phyloP scores from a whole-genome alignment of 2,329 filamentous ascomycete species.

The Epichloe typhina region DNA sequence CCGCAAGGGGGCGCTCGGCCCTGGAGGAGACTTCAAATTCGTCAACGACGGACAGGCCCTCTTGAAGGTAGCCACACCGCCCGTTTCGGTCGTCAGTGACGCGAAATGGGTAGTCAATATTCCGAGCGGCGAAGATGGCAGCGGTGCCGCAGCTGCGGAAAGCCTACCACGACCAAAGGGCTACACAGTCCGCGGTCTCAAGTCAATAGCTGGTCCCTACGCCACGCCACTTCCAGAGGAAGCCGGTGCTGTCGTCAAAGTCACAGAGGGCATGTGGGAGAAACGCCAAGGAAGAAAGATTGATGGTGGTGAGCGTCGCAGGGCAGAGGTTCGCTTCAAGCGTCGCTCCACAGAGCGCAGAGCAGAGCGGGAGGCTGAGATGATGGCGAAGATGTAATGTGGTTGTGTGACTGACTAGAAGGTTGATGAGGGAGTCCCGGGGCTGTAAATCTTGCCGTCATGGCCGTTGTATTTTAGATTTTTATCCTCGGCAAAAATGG shows the following conservation, averaged over 20 bases:
- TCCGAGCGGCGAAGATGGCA: constrained; percentile 29
- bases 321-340: constrained; percentile 77
- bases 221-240: constrained; percentile 55
- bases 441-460: background rate
- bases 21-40: constrained; percentile 68
- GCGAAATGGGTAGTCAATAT: constrained; percentile 43
- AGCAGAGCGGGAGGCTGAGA: constrained; percentile 42
- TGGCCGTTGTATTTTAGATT: constrained; percentile 1
- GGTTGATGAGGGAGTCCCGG: background rate
- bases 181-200: constrained; percentile 54
- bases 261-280: constrained; percentile 90
- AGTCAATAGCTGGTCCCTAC: constrained; percentile 62
- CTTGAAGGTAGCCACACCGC: constrained; percentile 33
- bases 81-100: constrained; percentile 25
- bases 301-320: constrained; percentile 87
- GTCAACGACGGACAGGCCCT: constrained; percentile 46
- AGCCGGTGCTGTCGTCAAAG: constrained; percentile 50
- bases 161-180: constrained; percentile 20
- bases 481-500: background rate
- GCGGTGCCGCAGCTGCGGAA: constrained; percentile 8
- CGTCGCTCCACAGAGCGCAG: constrained; percentile 66
- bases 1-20: constrained; percentile 56
- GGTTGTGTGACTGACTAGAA: background rate
- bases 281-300: constrained; percentile 77
- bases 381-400: constrained; percentile 18